These are phyloP conservation scores for Salix arbutifolia DNA, from an alignment of 345 rosid genomes.

Conservation along the genomic window DNA sequence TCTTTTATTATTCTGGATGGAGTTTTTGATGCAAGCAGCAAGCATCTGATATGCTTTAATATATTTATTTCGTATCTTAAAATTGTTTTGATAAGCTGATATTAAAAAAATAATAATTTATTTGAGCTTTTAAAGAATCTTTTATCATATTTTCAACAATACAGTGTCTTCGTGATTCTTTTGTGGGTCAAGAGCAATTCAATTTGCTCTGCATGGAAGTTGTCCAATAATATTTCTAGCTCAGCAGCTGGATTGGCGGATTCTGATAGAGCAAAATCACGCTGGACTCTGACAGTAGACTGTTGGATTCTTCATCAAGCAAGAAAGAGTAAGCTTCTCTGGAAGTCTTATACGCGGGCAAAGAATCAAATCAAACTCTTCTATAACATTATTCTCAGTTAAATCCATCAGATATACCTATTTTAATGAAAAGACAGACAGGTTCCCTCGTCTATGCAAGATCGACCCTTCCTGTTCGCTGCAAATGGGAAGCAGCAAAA, in stretches of 20 bases:
- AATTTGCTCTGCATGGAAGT: no score
- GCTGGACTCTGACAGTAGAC: no score
- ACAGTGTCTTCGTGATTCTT: no score
- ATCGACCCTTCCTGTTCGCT: not conserved
- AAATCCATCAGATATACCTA: not conserved
- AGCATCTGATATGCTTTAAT: not conserved
- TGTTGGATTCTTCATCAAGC: not conserved
- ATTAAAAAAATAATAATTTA: no score
- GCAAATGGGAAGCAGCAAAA: not conserved
- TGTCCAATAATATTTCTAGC: no score
- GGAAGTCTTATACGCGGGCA: not conserved
- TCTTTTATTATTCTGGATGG: not conserved
- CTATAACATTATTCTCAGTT: not conserved
- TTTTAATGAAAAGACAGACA: not conserved
- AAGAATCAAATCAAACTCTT: not conserved
- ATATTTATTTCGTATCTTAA: no score
- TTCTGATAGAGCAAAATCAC: no score
- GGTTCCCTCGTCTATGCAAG: not conserved
- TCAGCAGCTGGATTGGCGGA: no score
- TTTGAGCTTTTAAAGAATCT: no score
- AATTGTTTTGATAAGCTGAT: no score
- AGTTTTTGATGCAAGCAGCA: not conserved
- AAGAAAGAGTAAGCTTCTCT: not conserved
- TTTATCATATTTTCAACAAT: no score
- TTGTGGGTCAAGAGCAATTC: no score